Base-by-base conservation (phyloP, 257 asterid species). In the Nicotiana noctiflora region DNA sequence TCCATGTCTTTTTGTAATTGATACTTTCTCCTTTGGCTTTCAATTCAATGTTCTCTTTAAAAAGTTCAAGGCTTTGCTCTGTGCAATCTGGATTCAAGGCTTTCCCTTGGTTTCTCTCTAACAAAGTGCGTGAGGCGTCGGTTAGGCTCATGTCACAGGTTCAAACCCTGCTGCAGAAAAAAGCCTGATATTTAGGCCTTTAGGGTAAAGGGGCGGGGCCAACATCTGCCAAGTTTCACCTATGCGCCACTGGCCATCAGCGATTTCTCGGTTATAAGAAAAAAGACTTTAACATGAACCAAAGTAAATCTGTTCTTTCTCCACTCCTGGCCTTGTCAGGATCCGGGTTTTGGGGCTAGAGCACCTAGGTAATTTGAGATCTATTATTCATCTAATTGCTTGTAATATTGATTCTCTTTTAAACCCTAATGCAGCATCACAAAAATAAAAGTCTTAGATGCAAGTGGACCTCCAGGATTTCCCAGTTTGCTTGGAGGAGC, bases 401-500 rank as follows among this genome's bases (percentile, higher is more conserved):
- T 74, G 79, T 74, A 49, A 74, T 49, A 25, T 7, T 74, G 79
- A 49, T 49, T 74, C 79, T 49, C 23, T 4, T 74, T 74, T 49
- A 15, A 23, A 75, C 78, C 82, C 46, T 7, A 65, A 79, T 91
- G 86, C 85, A 95, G 99, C 94, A 90, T 93, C 93, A 86, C 86
- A 89, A 92, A 90, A 89, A 87, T 93, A 87, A 95, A 93, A 94
- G 86, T 95, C 65, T 89, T 95, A 90, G 99, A 95, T 85, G 98
- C 98, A 82, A 93, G 97, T 88, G 99, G 97, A 81, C 99, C 98
- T 77, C 96, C 91, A 72, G 99, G 97, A 77, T 91, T 91, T 91
- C 98, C 97, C 61, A 88, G 86, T 84, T 87, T 95, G 86, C 91
- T 92, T 75, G 97, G 97, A 80, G 93, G 93, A 81, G 85, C 84